Percentiles rank a stretch among this genome's conserved stretches.
Evolutionary conservation across 163 green algal species (phyloP).

Genomic region (Scenedesmus sp.): DNA sequence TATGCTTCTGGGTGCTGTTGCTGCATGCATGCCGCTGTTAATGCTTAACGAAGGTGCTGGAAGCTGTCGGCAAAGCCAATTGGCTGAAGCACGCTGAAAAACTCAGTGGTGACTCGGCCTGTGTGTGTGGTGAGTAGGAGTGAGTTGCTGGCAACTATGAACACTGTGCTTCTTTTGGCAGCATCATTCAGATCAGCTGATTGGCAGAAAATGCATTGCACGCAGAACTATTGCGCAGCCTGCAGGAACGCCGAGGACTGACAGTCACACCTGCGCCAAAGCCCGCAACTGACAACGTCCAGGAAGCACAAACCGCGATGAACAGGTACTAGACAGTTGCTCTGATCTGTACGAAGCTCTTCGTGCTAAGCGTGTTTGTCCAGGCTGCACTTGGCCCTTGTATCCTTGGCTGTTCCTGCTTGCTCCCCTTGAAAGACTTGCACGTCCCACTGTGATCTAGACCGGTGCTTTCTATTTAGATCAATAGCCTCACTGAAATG

Average conservation of each 20-base stretch:
- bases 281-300: background rate
- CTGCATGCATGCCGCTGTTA: background rate
- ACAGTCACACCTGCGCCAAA: background rate
- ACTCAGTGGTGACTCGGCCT: background rate
- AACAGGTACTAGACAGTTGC: background rate
- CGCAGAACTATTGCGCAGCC: background rate
- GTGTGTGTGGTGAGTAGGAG: constrained; percentile 7
- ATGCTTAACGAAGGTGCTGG: background rate
- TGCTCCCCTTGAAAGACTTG: background rate
- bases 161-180: background rate
- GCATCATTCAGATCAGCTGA: background rate
- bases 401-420: background rate
- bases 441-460: background rate
- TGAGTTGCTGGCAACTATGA: background rate
- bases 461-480: background rate
- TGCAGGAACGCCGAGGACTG: background rate
- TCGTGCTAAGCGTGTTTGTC: background rate
- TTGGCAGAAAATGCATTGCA: background rate
- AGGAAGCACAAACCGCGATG: background rate
- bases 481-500: too few relatives aligned
- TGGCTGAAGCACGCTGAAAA: background rate
- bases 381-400: background rate
- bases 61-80: background rate
- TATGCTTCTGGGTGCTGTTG: constrained; percentile 10
- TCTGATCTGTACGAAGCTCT: background rate